Evolutionary conservation across 2,329 filamentous ascomycete genomes (phyloP), one percentile per base, ranked within the genome.

Genomic region (Xylaria sp.): DNA sequence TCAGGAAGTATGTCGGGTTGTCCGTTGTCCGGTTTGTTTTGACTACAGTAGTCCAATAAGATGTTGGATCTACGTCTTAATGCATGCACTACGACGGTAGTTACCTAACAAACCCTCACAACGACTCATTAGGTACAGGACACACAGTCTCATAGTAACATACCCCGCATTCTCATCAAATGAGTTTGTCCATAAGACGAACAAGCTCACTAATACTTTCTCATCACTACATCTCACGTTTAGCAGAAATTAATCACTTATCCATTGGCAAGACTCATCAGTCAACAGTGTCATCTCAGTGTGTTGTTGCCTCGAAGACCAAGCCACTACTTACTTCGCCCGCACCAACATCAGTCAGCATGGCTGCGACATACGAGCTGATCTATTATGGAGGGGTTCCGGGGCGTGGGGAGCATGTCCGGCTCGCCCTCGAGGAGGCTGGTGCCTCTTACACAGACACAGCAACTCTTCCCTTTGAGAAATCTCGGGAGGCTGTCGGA

Each of bases 331-430:
- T 13, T n/a, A 26, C 20, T 26, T n/a, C 10, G 6, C 23, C 54
- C n/a, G 23, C 44, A 0, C 44, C 44, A 17, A 9, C 11, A 59
- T 44, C 26, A 53, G 56, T 38, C n/a, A 56, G 3, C 38, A 66
- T 66, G 64, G n/a, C 49, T 49, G 76, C 79, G 64, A 80, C 83
- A 1, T 91, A 90, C 76, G 83, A 89, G 71, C 84, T 92, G 67
- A 82, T 92, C 77, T 93, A 93, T 84, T 92, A 90, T 84, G 89
- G 90, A 23, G 80, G 78, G 23, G 81, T 93, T 20, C 92, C 92
- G 28, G 92, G 92, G 42, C 89, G 92, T 53, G 92, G 89, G 69
- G 92, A 94, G 76, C 88, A 88, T 77, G 81, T 93, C 76, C 90
- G 92, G 17, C 86, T 94, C n/a, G 84, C 84, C 36, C 87, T 94